Evolutionary conservation across 805 yeast species (phyloP).

Genomic region (Candida bentonensis): DNA sequence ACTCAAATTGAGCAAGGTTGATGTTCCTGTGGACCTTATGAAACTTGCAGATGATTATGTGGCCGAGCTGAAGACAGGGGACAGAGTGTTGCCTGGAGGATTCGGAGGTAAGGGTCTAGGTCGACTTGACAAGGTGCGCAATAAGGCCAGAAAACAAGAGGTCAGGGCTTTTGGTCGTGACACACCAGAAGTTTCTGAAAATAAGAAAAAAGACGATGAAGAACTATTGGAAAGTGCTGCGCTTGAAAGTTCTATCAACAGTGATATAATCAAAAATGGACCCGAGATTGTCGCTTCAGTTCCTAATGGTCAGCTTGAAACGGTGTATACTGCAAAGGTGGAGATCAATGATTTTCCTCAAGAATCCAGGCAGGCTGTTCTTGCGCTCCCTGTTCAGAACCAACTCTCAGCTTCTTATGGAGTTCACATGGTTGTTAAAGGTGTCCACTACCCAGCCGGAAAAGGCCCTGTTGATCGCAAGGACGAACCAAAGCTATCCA

Average conservation of each 20-base stretch:
- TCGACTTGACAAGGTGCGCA: slow-evolving; percentile 51
- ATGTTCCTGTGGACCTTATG: not conserved
- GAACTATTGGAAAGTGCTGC: slow-evolving; percentile 37
- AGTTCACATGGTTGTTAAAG: slow-evolving; percentile 71
- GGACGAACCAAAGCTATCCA: slow-evolving; percentile 38
- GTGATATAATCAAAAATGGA: too few species aligned
- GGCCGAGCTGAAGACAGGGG: slow-evolving; percentile 11
- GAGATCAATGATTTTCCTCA: slow-evolving; percentile 76
- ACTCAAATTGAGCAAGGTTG: slow-evolving; percentile 33
- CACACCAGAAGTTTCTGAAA: slow-evolving; percentile 6
- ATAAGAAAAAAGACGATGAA: slow-evolving; percentile 15
- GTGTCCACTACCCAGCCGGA: slow-evolving; percentile 58
- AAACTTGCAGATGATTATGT: not conserved
- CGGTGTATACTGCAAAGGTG: slow-evolving; percentile 46
- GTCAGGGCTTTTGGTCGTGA: slow-evolving; percentile 31
- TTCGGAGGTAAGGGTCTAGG: slow-evolving; percentile 91
- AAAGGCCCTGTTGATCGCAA: slow-evolving; percentile 31
- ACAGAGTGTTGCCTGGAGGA: slow-evolving; percentile 46
- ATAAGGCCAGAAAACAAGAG: slow-evolving; percentile 35
- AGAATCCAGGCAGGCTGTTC: slow-evolving; percentile 18
- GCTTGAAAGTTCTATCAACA: too few species aligned
- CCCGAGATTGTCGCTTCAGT: slow-evolving; percentile 32
- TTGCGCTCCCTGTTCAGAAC: slow-evolving; percentile 5
- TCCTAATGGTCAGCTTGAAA: not conserved
- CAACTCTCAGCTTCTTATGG: slow-evolving; percentile 13